Evolutionary conservation across 352 stramenopile genomes (phyloP).

Genomic region (Phytopythium ostracodes): DNA sequence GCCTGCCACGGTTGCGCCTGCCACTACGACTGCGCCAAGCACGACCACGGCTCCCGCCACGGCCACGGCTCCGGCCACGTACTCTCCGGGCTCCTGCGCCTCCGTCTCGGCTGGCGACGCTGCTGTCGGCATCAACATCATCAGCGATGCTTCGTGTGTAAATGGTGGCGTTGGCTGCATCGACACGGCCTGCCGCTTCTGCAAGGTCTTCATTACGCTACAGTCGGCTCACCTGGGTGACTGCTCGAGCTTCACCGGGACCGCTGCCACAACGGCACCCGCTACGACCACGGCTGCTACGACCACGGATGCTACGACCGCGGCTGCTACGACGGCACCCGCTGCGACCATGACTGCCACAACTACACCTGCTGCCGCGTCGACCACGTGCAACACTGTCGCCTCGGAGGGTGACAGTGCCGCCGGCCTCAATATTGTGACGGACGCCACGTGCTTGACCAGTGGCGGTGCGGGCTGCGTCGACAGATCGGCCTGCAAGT

Average conservation of each 20-base stretch:
- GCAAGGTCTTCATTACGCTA: constrained; percentile 20
- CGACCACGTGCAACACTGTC: constrained; percentile 6
- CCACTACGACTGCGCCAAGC: background rate
- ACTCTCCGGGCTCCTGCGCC: background rate
- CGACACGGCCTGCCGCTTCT: constrained; percentile 31
- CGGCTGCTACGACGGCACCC: background rate
- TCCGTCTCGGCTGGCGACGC: constrained; percentile 10
- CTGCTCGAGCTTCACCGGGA: constrained; percentile 13
- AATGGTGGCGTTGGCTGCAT: constrained; percentile 30
- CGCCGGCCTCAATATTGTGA: constrained; percentile 23
- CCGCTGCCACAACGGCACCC: background rate
- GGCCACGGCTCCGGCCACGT: constrained; percentile 9
- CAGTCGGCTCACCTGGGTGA: constrained; percentile 22
- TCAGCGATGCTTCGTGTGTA: constrained; percentile 18
- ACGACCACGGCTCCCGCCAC: constrained; percentile 8
- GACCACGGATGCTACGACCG: background rate
- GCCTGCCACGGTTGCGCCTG: background rate
- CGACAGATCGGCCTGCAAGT: background rate
- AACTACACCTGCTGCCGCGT: background rate
- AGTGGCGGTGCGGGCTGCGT: constrained; percentile 11
- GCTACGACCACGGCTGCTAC: background rate
- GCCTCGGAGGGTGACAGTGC: constrained; percentile 28
- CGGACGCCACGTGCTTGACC: constrained; percentile 19
- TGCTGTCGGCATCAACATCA: constrained; percentile 23
- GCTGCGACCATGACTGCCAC: background rate